These are phyloP conservation scores for Symbiodinium natans DNA, from an alignment of 73 alveolate species.

Conservation along the genomic window DNA sequence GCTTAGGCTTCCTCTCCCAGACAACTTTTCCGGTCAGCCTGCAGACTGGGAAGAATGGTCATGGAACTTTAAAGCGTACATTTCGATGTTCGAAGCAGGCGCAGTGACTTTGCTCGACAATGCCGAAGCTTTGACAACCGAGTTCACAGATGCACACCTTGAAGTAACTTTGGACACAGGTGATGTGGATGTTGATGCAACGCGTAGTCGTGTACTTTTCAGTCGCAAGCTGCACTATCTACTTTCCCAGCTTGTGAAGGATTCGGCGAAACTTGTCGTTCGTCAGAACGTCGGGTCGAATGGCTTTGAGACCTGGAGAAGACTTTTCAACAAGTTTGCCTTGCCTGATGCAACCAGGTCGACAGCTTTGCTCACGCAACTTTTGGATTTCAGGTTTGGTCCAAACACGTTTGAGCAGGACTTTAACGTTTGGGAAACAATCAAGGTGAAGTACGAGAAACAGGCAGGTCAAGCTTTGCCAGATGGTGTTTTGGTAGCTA, in stretches of 20 bases:
- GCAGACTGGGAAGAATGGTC: slow-evolving; percentile 26
- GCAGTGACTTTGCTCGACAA: background rate
- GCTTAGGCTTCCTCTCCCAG: background rate
- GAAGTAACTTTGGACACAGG: background rate
- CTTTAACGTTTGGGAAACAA: slow-evolving; percentile 3
- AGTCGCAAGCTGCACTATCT: slow-evolving; percentile 25
- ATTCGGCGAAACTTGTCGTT: background rate
- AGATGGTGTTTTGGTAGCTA: background rate
- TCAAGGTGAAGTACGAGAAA: background rate
- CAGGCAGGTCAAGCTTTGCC: background rate
- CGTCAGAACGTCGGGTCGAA: background rate
- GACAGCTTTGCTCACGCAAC: background rate
- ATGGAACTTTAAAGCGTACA: slow-evolving; percentile 21
- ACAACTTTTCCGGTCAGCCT: background rate
- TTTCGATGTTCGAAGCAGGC: background rate
- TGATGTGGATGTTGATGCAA: background rate
- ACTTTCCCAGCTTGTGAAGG: background rate
- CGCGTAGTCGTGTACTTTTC: background rate
- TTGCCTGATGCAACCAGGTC: slow-evolving; percentile 27
- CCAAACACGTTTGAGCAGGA: background rate
- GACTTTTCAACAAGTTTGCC: background rate
- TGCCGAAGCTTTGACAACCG: background rate
- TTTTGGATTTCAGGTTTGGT: background rate
- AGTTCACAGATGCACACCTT: background rate
- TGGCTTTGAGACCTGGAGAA: slow-evolving; percentile 27